These are phyloP conservation scores for Aegilops sharonensis DNA, from an alignment of 176 grass and related monocot genomes.

Conservation along the genomic window DNA sequence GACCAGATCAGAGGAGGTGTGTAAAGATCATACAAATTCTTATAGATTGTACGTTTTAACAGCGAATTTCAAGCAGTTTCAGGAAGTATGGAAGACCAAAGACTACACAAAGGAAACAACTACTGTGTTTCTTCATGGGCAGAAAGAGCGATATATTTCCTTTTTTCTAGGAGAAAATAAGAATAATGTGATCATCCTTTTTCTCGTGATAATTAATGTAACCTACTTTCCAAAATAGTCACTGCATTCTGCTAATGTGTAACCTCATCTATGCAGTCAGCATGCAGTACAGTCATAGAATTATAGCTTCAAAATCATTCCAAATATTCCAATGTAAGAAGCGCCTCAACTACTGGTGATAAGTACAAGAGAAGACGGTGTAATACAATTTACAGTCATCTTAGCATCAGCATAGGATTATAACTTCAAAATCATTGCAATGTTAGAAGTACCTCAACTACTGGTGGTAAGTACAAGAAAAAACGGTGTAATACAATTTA, in stretches of 20 bases:
- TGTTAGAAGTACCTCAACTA: neutral
- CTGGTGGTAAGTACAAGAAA: neutral
- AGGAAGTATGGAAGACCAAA: neutral
- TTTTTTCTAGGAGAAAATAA: neutral
- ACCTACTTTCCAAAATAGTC: neutral
- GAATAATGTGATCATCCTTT: neutral
- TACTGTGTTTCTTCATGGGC: neutral
- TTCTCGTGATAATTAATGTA: neutral
- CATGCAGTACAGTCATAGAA: neutral
- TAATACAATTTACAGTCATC: neutral
- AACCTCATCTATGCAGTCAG: neutral
- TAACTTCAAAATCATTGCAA: neutral
- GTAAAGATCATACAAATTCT: neutral
- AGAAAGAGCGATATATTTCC: neutral
- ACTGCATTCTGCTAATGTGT: neutral
- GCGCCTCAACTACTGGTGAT: neutral
- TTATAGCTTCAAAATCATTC: conserved; percentile 4
- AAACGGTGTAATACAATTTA: neutral
- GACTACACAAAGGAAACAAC: neutral
- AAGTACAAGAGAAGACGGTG: neutral
- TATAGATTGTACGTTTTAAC: neutral
- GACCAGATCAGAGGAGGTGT: neutral
- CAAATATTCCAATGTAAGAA: neutral
- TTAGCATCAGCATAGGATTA: neutral
- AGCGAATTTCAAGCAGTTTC: neutral